Percentiles rank a stretch among this genome's conserved stretches.
These are phyloP conservation scores for Cercospora sojina DNA, from an alignment of 2,329 filamentous ascomycete genomes.

Conservation along the genomic window DNA sequence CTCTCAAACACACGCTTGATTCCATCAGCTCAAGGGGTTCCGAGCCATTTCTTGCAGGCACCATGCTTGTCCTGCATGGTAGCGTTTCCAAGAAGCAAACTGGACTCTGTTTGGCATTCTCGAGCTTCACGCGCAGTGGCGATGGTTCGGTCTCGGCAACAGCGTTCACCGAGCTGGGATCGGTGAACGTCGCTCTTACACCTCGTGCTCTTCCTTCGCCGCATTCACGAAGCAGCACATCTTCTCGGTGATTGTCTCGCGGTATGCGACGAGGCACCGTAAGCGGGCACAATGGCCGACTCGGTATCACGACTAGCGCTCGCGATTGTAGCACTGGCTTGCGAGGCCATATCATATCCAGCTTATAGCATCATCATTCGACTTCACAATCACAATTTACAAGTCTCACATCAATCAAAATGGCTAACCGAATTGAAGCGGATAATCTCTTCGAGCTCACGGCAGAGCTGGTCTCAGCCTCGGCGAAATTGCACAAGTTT, in stretches of 20 bases:
- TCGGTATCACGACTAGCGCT: not conserved
- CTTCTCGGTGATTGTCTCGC: not conserved
- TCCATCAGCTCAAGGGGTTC: not conserved
- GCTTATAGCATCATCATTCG: not conserved
- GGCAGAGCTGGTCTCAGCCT: slow-evolving; percentile 12
- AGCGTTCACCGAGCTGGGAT: not conserved
- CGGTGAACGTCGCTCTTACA: not conserved
- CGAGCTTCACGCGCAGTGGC: not conserved
- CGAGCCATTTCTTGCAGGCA: not conserved
- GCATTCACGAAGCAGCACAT: not conserved
- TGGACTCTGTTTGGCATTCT: not conserved
- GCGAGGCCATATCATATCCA: not conserved
- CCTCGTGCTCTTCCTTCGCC: not conserved
- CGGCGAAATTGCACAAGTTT: slow-evolving; percentile 11
- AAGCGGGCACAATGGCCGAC: not conserved
- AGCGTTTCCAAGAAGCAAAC: not conserved
- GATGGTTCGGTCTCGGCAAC: not conserved
- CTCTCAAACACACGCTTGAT: not conserved
- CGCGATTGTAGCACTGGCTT: not conserved
- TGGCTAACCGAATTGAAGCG: slow-evolving; percentile 9
- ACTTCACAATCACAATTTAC: not conserved
- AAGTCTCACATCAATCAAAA: not conserved
- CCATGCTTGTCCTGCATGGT: not conserved
- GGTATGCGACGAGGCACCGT: not conserved
- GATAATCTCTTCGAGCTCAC: slow-evolving; percentile 16